Conservation (phyloP, 352 stramenopile genomes). For the Phytophthora foliorum region DNA sequence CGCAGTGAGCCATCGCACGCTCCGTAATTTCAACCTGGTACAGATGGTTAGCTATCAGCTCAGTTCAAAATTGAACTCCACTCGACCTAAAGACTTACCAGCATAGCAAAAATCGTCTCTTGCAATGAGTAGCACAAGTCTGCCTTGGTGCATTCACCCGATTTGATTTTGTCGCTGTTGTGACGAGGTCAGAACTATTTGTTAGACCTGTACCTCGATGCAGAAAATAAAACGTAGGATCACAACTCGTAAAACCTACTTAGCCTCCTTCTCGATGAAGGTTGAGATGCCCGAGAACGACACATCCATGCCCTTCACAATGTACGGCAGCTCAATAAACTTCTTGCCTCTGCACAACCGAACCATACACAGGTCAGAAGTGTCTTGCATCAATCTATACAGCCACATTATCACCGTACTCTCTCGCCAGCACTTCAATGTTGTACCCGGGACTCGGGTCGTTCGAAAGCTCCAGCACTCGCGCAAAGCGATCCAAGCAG, state of each 20-base stretch:
- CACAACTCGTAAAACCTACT: conserved; percentile 43
- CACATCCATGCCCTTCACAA: conserved; percentile 99
- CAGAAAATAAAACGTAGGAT: neutral
- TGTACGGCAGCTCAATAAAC: conserved; percentile 98
- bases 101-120: conserved; percentile 99
- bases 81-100: conserved; percentile 59
- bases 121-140: conserved; percentile 99
- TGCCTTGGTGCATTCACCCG: conserved; percentile 93
- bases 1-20: conserved; percentile 99
- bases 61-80: neutral
- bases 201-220: neutral
- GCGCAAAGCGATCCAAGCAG: conserved; percentile 98
- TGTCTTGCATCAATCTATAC: neutral
- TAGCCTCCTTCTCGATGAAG: conserved; percentile 95
- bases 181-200: conserved; percentile 1
- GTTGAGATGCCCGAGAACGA: conserved; percentile 98
- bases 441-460: conserved; percentile 99
- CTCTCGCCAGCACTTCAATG: conserved; percentile 98
- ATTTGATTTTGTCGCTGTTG: conserved; percentile 78
- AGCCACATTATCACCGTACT: conserved; percentile 51
- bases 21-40: conserved; percentile 98
- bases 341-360: conserved; percentile 65
- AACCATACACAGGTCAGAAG: conserved; percentile 1
- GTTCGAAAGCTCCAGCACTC: conserved; percentile 97
- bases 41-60: neutral